Percentiles rank a stretch among this genome's conserved stretches.
Evolutionary conservation across 2,329 filamentous ascomycete species (phyloP).

Genomic region (Talaromyces sp.): DNA sequence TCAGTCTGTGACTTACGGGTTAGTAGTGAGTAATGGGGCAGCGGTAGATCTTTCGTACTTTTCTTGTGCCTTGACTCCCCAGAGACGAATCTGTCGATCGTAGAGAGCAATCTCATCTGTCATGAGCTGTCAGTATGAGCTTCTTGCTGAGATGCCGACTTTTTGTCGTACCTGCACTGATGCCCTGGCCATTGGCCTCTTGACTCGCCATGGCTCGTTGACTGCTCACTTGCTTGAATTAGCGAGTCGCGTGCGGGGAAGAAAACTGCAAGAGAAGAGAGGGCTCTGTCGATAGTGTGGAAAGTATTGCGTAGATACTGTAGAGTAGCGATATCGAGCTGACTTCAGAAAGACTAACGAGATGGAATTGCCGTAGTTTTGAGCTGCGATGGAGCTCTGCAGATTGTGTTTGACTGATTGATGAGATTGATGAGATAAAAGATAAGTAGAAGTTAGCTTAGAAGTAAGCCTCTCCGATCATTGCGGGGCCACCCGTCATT

Average conservation of each 20-base stretch:
- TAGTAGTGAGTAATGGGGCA: background rate
- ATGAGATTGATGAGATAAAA: background rate
- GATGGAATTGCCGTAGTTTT: background rate
- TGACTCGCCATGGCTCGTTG: constrained; percentile 26
- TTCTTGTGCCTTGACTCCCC: constrained; percentile 94
- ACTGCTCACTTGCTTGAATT: background rate
- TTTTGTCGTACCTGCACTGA: constrained; percentile 35
- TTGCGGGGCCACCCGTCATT: constrained; percentile 10
- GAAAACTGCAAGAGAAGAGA: background rate
- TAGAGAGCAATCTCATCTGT: constrained; percentile 94
- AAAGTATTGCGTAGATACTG: background rate
- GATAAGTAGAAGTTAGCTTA: constrained; percentile 3
- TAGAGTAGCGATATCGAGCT: background rate
- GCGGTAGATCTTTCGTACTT: constrained; percentile 44
- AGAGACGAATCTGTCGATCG: constrained; percentile 93
- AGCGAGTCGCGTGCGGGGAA: constrained; percentile 3
- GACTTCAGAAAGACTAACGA: background rate
- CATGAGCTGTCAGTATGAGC: constrained; percentile 5
- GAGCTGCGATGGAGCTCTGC: background rate
- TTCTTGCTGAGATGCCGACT: background rate
- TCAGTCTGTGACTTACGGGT: constrained; percentile 59
- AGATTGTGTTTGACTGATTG: background rate
- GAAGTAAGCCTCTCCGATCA: constrained; percentile 10
- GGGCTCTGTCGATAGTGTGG: background rate
- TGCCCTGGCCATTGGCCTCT: constrained; percentile 28